A percentile compares a stretch with the other conserved stretches of the same genome.
Conservation (phyloP, 768 basidiomycete species). For the Lactarius quietus region DNA sequence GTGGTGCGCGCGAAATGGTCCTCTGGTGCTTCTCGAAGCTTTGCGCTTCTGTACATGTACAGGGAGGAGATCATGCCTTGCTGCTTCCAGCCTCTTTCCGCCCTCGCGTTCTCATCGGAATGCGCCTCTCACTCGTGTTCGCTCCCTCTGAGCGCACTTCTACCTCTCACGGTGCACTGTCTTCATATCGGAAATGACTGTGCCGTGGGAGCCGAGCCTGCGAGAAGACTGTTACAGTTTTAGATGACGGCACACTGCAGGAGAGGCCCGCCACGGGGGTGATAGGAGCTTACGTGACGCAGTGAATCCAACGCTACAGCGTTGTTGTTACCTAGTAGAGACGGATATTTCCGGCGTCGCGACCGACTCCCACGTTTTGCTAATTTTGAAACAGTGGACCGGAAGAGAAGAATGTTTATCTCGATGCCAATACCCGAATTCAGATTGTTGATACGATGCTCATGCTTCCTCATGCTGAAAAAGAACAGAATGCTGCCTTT, state of each 20-base stretch:
- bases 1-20: neutral
- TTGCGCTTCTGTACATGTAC: no score
- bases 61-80: neutral
- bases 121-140: neutral
- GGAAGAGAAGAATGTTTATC: slow-evolving; percentile 40
- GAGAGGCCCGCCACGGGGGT: neutral
- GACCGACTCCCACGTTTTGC: neutral
- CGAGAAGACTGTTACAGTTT: slow-evolving; percentile 8
- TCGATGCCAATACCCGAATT: slow-evolving; percentile 63
- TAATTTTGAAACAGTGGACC: slow-evolving; percentile 27
- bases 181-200: slow-evolving; percentile 20
- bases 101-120: neutral
- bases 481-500: slow-evolving; percentile 63
- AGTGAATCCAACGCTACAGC: neutral
- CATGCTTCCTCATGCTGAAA: slow-evolving; percentile 59
- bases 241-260: neutral
- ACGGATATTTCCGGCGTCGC: neutral
- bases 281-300: slow-evolving; percentile 14
- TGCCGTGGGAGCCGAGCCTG: slow-evolving; percentile 3
- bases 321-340: neutral
- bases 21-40: neutral
- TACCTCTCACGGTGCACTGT: neutral
- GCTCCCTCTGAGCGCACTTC: neutral
- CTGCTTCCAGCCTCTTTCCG: neutral
- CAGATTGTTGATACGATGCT: slow-evolving; percentile 80